Evolutionary conservation across 2,329 filamentous ascomycete genomes (phyloP), one percentile per base, ranked within the genome.

Genomic region (Podosphaera xanthii): DNA sequence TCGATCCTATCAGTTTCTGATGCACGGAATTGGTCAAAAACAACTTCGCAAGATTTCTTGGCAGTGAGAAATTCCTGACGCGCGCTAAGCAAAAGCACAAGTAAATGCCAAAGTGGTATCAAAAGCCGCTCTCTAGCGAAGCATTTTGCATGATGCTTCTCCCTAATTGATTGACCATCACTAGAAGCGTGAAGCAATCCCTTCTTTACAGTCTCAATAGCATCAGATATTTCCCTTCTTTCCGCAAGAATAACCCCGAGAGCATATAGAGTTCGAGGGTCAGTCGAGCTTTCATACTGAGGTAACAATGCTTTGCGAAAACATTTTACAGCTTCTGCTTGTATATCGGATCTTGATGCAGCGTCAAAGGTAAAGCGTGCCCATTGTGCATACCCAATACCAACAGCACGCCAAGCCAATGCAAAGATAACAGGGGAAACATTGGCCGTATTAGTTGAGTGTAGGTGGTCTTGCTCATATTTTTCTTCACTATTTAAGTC

Each of bases 81-180:
- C 0, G 89, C 87, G 64, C 87, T 95, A 36, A 97, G 73, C 31
- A 97, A 75, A 33, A 98, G 76, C 0, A 88, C 84, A 54, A 98
- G 76, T 14, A 98, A 76, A 73, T 98, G 92, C 90, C 92, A 96
- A 33, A 96, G 72, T 2, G 90, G 84, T 33, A 97, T 82, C 40
- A 83, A 71, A 5, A 78, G 76, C 54, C 80, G 75, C 68, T 88
- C 82, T 59, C 80, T 70, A 0, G 69, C 66, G 63, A 69, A 73
- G 36, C 70, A 65, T 7, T 71, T 48, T 71, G 69, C 3, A 74
- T 66, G 50, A 75, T 73, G 48, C 12, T 56, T 60, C 5, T 60
- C 36, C 2, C 42, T 59, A 52, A 54, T 56, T 30, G 56, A 35
- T 55, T 46, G 33, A 46, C 46, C 74, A 72, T 22, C 72, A 1